Evolutionary conservation across 352 stramenopile genomes (phyloP), one percentile per base, ranked within the genome.

Genomic region (Phytophthora citricola): DNA sequence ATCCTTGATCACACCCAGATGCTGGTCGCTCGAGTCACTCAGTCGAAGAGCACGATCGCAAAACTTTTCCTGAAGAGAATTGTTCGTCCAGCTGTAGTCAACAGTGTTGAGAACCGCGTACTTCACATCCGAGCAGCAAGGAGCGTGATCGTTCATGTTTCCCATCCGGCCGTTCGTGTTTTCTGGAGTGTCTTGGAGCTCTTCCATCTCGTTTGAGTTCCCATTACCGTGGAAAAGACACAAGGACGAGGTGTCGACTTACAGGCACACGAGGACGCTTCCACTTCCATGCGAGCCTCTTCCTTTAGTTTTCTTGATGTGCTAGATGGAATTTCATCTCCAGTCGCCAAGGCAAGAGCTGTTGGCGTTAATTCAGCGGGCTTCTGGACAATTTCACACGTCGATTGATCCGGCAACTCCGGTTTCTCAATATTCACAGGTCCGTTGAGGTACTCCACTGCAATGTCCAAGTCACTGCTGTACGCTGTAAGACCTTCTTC

Each of bases 381-480:
- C 1, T 27, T 47, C 11, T 24, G 53, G 7, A 66, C 40, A 0
- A 41, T 22, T 14, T 54, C 38, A 22, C 69, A 76, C 10, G 22
- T 34, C 29, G 29, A 34, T 34, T 34, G 6, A 34, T 34, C 29
- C 29, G 5, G 2, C 29, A 34, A 40, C 1, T 38, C 34, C 46
- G 20, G 32, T 54, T 63, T n/a, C 8, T 63, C 24, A 34, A 45
- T 36, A 63, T 27, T 26, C 3, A 67, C 57, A 10, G 40, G 36
- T 5, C 5, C 34, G 2, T 67, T 12, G 6, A 71, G 36, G 55
- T 72, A 80, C n/a, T 65, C 48, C 8, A 75, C 63, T 1, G 75
- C 40, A n/a, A 85, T 73, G 26, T 58, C 55, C 8, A 83, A 52
- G n/a, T 81, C 74, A 17, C 64, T 71, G 11, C 62, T 69, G 51